Evolutionary conservation across 345 rosid genomes (phyloP).

Genomic region (Moricandia arvensis): DNA sequence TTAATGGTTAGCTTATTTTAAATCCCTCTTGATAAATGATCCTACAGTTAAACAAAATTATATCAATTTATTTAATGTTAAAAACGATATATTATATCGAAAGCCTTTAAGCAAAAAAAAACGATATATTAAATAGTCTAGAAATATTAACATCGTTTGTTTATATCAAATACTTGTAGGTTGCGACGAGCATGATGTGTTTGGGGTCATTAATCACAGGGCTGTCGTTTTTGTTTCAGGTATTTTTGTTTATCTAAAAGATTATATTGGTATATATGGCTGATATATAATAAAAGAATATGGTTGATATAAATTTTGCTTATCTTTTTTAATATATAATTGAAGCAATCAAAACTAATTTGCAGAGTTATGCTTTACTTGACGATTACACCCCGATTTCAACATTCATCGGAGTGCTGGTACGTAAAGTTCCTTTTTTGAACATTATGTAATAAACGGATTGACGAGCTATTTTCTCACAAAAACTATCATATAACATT

Average conservation of each 20-base stretch:
- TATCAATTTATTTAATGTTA: background rate
- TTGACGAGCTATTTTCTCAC: no score
- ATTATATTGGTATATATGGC: background rate
- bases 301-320: background rate
- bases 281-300: background rate
- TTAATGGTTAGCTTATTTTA: slow-evolving; percentile 45
- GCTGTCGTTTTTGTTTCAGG: slow-evolving; percentile 65
- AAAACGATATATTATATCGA: no score
- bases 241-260: slow-evolving; percentile 18
- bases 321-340: background rate
- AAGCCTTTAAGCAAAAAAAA: no score
- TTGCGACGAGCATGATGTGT: slow-evolving; percentile 75
- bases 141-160: background rate
- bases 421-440: background rate
- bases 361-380: slow-evolving; percentile 28
- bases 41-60: background rate
- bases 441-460: no score
- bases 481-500: no score
- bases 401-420: slow-evolving; percentile 34
- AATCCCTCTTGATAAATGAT: background rate
- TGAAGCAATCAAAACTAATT: background rate
- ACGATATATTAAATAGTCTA: background rate
- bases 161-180: slow-evolving; percentile 38
- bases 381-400: slow-evolving; percentile 22
- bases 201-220: slow-evolving; percentile 66